Evolutionary conservation across 2,329 filamentous ascomycete genomes (phyloP), one percentile per base, ranked within the genome.

Genomic region (Fusarium protoensiforme): DNA sequence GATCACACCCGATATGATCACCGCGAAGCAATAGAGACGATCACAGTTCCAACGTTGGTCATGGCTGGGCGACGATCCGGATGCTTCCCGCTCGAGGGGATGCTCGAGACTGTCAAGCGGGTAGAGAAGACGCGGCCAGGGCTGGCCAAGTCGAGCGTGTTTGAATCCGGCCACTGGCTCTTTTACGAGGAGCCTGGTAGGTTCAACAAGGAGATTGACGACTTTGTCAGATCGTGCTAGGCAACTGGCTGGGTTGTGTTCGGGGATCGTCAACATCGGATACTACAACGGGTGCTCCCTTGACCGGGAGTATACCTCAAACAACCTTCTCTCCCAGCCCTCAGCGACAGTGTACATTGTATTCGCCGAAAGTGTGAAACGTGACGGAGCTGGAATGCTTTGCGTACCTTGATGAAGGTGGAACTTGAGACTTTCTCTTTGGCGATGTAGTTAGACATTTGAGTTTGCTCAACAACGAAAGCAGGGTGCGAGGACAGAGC

Each of bases 1-100:
- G 77, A 78, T n/a, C 77, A 78, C 48, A 78, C 77, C 16, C 71
- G 77, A 7, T 78, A 77, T 18, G 77, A 78, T 35, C 77, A 78
- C 20, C 74, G 77, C 14, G 77, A 78, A 61, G 69, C 74, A 1
- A 76, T 78, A 6, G 77, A 78, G 54, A 61, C 33, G 33, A 78
- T 78, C 35, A 74, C 68, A 16, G 64, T 78, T 29, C 77, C 77
- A 3, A 77, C 75, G 7, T 63, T 78, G 33, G 74, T 78, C 27
- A 78, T 78, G 77, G 77, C 72, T 24, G 77, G 77, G 16, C 66
- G 62, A 35, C 69, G 77, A 36, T 78, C 77, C 20, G 71, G 77
- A 33, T 78, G 77, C 35, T 78, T 78, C 39, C 75, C 77, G 20
- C 65, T 78, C 9, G 71, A 78, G 48, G 77, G 77, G 14, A 77